Conservation (phyloP, 306 rosid species). For the Rosa rugosa region DNA sequence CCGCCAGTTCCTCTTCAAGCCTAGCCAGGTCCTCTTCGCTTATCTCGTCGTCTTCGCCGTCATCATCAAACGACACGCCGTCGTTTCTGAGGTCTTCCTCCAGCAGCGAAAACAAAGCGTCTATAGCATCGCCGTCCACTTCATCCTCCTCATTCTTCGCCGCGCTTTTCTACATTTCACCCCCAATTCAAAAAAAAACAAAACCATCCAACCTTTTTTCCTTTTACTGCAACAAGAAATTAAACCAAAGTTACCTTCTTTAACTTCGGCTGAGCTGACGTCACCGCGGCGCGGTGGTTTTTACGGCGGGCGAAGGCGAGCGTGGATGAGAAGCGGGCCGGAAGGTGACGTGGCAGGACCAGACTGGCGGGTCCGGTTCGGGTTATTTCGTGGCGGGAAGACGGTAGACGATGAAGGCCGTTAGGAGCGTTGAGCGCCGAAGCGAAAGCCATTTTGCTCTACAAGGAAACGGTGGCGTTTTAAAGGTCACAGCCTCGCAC, state of each 20-base stretch:
- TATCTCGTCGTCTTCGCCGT: conserved; percentile 38
- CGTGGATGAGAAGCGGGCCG: conserved; percentile 34
- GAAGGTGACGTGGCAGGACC: conserved; percentile 39
- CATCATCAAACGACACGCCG: conserved; percentile 39
- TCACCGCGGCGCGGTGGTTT: conserved; percentile 22
- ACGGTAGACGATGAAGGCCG: conserved; percentile 37
- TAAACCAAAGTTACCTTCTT: conserved; percentile 45
- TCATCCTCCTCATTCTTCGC: conserved; percentile 35
- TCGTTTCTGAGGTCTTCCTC: conserved; percentile 85
- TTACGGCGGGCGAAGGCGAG: conserved; percentile 45
- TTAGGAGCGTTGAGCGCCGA: conserved; percentile 32
- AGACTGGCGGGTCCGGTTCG: conserved; percentile 18
- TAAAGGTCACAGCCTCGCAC: not conserved
- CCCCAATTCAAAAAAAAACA: not conserved
- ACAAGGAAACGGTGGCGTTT: conserved; percentile 1
- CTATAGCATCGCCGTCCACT: conserved; percentile 67
- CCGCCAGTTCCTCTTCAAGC: conserved; percentile 61
- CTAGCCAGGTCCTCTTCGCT: conserved; percentile 62
- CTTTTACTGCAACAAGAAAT: not conserved
- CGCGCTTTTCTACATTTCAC: conserved; percentile 33
- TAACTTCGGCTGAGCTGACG: conserved; percentile 44
- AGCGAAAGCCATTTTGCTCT: conserved; percentile 38
- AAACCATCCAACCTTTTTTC: not conserved
- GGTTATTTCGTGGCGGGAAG: conserved; percentile 26
- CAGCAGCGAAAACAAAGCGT: conserved; percentile 69